These are phyloP conservation scores for Termitomyces sp. DNA, from an alignment of 768 basidiomycete genomes.

Conservation along the genomic window DNA sequence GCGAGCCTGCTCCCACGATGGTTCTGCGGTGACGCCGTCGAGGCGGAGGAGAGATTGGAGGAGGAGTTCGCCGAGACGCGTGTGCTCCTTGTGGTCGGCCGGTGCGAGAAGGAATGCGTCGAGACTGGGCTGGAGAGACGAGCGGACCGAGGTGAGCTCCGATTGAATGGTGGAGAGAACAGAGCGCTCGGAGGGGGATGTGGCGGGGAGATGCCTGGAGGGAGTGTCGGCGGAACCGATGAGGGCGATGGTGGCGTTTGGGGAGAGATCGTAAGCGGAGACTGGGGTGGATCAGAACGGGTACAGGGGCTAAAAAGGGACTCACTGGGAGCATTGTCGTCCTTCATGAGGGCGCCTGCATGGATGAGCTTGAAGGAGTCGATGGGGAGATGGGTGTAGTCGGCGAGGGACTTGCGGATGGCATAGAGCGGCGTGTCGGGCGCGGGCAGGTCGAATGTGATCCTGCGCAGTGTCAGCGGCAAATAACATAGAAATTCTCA, in stretches of 20 bases:
- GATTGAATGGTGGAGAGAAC: constrained; percentile 53
- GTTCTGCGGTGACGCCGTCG: constrained; percentile 76
- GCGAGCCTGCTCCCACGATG: constrained; percentile 77
- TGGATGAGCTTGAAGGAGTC: constrained; percentile 84
- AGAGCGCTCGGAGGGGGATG: constrained; percentile 43
- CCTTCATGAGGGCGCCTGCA: constrained; percentile 88
- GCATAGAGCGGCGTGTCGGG: constrained; percentile 55
- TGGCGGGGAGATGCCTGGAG: constrained; percentile 18
- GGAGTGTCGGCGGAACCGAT: constrained; percentile 46
- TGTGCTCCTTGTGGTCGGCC: constrained; percentile 36
- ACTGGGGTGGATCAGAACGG: constrained; percentile 40
- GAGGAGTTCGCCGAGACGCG: constrained; percentile 77
- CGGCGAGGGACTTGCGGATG: constrained; percentile 62
- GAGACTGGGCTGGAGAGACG: constrained; percentile 54
- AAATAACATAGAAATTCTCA: too few species aligned
- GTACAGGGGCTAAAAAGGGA: constrained; percentile 4
- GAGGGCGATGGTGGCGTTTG: constrained; percentile 69
- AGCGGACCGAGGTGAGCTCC: constrained; percentile 52
- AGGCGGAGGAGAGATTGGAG: constrained; percentile 85
- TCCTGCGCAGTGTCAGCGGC: constrained; percentile 19
- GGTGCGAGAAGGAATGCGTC: constrained; percentile 48
- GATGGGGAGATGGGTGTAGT: constrained; percentile 70
- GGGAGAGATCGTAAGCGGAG: constrained; percentile 70
- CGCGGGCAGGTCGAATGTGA: constrained; percentile 52
- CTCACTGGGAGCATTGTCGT: constrained; percentile 68